phyloP scores from a whole-genome alignment of 306 rosid genomes.

The Cucurbita pepo region DNA sequence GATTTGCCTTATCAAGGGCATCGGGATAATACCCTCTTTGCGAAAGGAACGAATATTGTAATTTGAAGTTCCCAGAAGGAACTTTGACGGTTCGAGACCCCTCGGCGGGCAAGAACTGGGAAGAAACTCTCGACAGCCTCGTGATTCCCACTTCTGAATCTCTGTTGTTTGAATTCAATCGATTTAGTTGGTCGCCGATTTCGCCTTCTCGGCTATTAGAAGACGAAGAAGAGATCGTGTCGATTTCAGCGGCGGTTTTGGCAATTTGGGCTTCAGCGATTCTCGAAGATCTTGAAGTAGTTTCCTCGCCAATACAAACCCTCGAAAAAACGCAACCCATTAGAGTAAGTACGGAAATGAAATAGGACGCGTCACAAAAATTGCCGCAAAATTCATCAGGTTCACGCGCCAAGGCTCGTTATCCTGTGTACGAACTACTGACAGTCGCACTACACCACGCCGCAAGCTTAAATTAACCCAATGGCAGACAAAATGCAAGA shows the following conservation, averaged over 20 bases:
- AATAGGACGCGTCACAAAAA: constrained; percentile 17
- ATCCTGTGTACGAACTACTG: background rate
- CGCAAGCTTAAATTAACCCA: background rate
- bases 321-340: constrained; percentile 94
- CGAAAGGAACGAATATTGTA: constrained; percentile 59
- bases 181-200: constrained; percentile 33
- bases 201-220: constrained; percentile 29
- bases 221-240: constrained; percentile 27
- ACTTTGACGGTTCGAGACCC: constrained; percentile 57
- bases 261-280: constrained; percentile 26
- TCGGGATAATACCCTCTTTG: constrained; percentile 95
- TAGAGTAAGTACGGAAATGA: constrained; percentile 1
- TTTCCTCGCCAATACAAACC: constrained; percentile 60
- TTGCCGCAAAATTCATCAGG: constrained; percentile 28
- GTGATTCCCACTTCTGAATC: constrained; percentile 73
- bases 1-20: constrained; percentile 94
- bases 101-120: constrained; percentile 84
- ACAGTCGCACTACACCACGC: background rate
- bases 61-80: constrained; percentile 43
- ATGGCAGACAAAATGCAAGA: background rate
- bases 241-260: constrained; percentile 16
- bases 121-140: constrained; percentile 79
- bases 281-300: constrained; percentile 28
- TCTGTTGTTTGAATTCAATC: constrained; percentile 19
- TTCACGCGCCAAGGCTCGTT: background rate